phyloP scores from a whole-genome alignment of 2,329 filamentous ascomycete species.

The Xylogone sp. region DNA sequence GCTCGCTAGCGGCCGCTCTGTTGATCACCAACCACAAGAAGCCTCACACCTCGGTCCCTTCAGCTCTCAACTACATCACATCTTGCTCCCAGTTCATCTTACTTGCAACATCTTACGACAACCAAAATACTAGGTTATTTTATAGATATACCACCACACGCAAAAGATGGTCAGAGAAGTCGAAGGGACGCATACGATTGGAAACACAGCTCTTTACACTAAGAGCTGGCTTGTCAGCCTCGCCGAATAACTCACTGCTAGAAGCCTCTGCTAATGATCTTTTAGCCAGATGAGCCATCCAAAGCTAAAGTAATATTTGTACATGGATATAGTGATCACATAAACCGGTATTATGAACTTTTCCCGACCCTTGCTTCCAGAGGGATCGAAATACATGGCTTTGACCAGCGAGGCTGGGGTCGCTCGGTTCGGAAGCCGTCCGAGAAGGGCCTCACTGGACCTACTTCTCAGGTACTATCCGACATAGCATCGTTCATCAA shows the following conservation, averaged over 20 bases:
- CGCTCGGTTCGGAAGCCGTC: conserved; percentile 58
- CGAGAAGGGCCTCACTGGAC: conserved; percentile 69
- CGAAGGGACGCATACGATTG: conserved; percentile 27
- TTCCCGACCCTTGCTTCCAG: conserved; percentile 65
- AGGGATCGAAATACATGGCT: conserved; percentile 72
- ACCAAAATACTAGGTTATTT: neutral
- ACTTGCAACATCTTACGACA: neutral
- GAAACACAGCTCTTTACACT: conserved; percentile 25
- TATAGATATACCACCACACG: neutral
- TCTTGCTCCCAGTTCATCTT: neutral
- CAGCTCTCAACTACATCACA: neutral
- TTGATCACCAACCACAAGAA: neutral
- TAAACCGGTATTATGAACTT: conserved; percentile 71
- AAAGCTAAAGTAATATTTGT: conserved; percentile 76
- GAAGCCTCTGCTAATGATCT: neutral
- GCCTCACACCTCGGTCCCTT: neutral
- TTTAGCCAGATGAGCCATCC: conserved; percentile 21
- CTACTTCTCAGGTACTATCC: conserved; percentile 66
- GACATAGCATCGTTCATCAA: conserved; percentile 77
- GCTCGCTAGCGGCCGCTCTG: conserved; percentile 6
- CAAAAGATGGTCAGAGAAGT: conserved; percentile 24
- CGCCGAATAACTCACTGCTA: neutral
- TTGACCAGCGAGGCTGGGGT: conserved; percentile 91
- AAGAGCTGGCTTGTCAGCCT: conserved; percentile 27
- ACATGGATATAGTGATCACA: conserved; percentile 87